Evolutionary conservation across 495 filamentous ascomycete species (phyloP).

Genomic region (Geoglossum glabrum): DNA sequence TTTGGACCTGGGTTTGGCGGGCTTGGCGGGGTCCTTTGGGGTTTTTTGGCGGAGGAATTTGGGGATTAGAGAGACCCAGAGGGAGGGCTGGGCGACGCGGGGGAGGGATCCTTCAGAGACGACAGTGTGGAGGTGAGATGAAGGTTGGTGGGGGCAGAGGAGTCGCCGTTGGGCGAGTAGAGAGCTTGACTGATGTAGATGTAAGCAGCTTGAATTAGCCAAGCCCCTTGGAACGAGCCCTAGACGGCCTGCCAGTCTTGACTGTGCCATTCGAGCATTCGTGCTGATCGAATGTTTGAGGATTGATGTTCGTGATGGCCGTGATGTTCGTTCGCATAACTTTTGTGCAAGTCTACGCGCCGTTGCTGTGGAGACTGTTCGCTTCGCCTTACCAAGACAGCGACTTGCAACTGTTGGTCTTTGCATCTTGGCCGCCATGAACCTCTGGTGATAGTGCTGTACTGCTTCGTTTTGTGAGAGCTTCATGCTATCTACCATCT

Average conservation of each 20-base stretch:
- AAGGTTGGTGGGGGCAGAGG: neutral
- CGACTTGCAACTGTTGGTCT: neutral
- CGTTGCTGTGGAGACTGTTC: neutral
- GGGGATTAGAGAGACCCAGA: constrained; percentile 52
- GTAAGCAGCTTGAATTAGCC: neutral
- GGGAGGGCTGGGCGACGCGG: constrained; percentile 38
- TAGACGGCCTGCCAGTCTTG: neutral
- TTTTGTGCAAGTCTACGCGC: neutral
- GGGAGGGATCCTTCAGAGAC: constrained; percentile 22
- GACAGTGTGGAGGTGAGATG: neutral
- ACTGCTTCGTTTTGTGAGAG: neutral
- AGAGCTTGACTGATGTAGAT: neutral
- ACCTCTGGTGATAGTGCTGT: neutral
- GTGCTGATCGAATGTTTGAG: neutral
- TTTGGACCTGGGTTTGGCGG: constrained; percentile 28
- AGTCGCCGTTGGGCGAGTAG: neutral
- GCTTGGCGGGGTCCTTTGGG: constrained; percentile 2
- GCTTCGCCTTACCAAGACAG: neutral
- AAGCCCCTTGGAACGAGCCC: neutral
- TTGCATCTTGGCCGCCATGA: neutral
- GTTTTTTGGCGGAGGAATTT: constrained; percentile 19
- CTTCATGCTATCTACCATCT: neutral
- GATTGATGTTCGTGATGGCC: neutral
- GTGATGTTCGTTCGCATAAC: too few relatives aligned
- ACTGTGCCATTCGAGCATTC: neutral